Evolutionary conservation across 2,329 filamentous ascomycete species (phyloP), one percentile per base, ranked within the genome.

Genomic region (Scedosporium dehoogii): DNA sequence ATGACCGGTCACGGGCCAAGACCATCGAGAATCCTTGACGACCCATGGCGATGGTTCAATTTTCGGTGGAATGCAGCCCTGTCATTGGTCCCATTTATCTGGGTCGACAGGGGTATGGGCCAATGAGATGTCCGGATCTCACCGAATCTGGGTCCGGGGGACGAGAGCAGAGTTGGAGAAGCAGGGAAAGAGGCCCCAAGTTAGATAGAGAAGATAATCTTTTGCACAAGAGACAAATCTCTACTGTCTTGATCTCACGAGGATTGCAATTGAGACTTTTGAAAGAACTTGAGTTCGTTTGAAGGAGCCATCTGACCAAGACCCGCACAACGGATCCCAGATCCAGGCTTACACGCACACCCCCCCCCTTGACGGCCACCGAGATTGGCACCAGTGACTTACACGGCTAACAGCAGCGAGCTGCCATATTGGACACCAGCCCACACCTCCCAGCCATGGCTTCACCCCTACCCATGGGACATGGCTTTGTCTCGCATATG

Each of bases 341-440:
- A 56, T 27, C 2, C 41, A 7, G 23, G 29, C 59, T 56, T 61
- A 61, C 59, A 61, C 59, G 48, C 59, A 61, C 59, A 56, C 59
- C 44, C 59, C 59, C 42, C 51, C 51, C 51, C 51, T 55, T 55
- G 23, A 23, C 51, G 18, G 51, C 21, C 51, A 58, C 33, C 27
- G 16, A 41, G 55, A 41, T 58, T 58, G 55, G 27, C 55, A 58
- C 25, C 55, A 33, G 59, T 29, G 44, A 61, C 59, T 61, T 61
- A 42, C 27, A 61, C 59, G 59, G 59, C 59, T 61, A 61, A 56
- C 59, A 61, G 59, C 59, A 61, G 59, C 27, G 21, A 48, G 42
- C 58, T 60, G 58, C 58, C 41, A 56, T 58, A 58, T 38, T 58
- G 55, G 55, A 38, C 46, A 41, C n/a, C 25, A 42, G 33, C 59